Percentiles rank a stretch among this genome's conserved stretches.
Conservation (phyloP, 345 rosid species). For the Hevea brasiliensis region DNA sequence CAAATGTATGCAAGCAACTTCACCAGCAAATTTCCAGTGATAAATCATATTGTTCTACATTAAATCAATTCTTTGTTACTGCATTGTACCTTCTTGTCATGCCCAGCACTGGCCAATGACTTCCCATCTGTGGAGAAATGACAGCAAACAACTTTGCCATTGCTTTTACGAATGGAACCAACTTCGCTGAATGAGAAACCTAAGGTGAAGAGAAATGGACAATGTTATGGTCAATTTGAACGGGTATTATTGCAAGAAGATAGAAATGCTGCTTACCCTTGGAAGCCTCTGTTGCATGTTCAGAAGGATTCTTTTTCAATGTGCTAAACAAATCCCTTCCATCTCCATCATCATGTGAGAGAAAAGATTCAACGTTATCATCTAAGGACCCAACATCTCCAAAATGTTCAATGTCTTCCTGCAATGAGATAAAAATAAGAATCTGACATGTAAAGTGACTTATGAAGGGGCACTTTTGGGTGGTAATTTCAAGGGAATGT, state of each 20-base stretch:
- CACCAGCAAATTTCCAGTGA: neutral
- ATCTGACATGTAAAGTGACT: slow-evolving; percentile 3
- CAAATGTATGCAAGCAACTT: slow-evolving; percentile 1
- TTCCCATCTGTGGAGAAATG: slow-evolving; percentile 96
- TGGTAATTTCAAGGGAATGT: neutral
- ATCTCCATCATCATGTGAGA: slow-evolving; percentile 88
- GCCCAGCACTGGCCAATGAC: slow-evolving; percentile 94
- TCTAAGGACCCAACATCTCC: slow-evolving; percentile 93
- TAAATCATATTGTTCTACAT: neutral
- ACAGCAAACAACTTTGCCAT: slow-evolving; percentile 86
- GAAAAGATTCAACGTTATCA: slow-evolving; percentile 90
- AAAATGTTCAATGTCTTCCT: slow-evolving; percentile 95
- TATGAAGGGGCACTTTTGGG: neutral
- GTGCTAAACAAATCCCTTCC: slow-evolving; percentile 87
- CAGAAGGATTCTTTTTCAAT: slow-evolving; percentile 69
- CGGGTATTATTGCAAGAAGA: slow-evolving; percentile 9
- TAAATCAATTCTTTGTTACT: slow-evolving; percentile 17
- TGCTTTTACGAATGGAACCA: slow-evolving; percentile 78
- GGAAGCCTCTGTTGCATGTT: slow-evolving; percentile 74
- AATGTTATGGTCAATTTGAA: slow-evolving; percentile 20
- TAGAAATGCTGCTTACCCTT: slow-evolving; percentile 44
- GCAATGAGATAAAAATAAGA: slow-evolving; percentile 39
- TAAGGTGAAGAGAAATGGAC: slow-evolving; percentile 35
- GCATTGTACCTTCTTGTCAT: slow-evolving; percentile 87
- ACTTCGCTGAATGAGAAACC: slow-evolving; percentile 81